Evolutionary conservation across 1,284 basidiomycete species (phyloP), one percentile per base, ranked within the genome.

Genomic region (Naganishia sp.): DNA sequence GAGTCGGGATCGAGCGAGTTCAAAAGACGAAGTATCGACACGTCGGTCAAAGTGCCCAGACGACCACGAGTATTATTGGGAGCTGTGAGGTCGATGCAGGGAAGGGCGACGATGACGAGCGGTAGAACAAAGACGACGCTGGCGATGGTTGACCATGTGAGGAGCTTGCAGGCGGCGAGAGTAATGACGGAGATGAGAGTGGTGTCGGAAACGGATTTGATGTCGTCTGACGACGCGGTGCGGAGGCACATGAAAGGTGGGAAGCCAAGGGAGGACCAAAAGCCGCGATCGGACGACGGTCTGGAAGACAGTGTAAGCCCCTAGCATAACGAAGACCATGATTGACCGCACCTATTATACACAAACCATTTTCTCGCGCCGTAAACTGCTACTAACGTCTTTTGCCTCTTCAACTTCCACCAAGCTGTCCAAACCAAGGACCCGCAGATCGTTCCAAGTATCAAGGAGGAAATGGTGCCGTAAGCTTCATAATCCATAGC

Each of bases 21-120:
- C 46, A 92, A 77, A 5, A 92, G 82, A 2, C 89, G 85, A 25
- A 90, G 76, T 21, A 92, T 75, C 66, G 87, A 89, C 57, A 92
- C 83, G 73, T 92, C 89, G 65, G 88, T 85, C 18, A 91, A 79
- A 0, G 84, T 84, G 2, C 88, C 88, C 67, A 85, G 86, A 4
- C 82, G 81, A 2, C 90, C 89, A 28, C 82, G 82, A 67, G 83
- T 86, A 6, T 72, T 70, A 0, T 79, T 71, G 0, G 81, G 76
- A 6, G 83, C 80, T 0, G 84, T 84, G 21, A 85, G 72, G 3
- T 84, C 84, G 39, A 90, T 77, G 76, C 89, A 91, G 1, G 89
- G 88, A 0, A 83, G 86, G 28, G 82, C 79, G 54, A 88, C 83
- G 67, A 89, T 79, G 73, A 90, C 90, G 17, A 91, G 75, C 2